A percentile compares a stretch with the other conserved stretches of the same genome.
Conservation (phyloP, 2,329 filamentous ascomycete genomes). For the Tolypocladium endophyticum region DNA sequence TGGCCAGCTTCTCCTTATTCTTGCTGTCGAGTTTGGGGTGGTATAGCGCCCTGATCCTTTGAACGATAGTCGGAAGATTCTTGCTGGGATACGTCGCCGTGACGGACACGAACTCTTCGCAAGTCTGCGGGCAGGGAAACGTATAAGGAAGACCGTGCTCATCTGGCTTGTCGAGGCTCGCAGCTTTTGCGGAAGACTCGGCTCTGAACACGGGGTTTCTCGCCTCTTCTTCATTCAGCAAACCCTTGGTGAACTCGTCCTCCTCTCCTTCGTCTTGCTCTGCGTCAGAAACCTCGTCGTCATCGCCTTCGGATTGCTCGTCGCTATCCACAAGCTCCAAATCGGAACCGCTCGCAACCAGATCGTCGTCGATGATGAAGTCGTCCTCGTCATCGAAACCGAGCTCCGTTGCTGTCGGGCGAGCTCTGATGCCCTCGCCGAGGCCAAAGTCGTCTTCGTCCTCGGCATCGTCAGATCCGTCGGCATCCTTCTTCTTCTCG, state of each 20-base stretch:
- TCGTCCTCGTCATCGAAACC: conserved; percentile 91
- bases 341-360: conserved; percentile 73
- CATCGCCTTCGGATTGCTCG: conserved; percentile 38
- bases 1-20: conserved; percentile 73
- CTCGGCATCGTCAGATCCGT: conserved; percentile 22
- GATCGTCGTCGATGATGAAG: conserved; percentile 80
- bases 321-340: conserved; percentile 47
- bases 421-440: conserved; percentile 46
- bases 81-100: conserved; percentile 49
- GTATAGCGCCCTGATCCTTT: conserved; percentile 84
- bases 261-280: conserved; percentile 35
- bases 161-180: conserved; percentile 26
- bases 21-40: conserved; percentile 75
- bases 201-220: conserved; percentile 40
- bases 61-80: conserved; percentile 68
- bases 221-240: conserved; percentile 49
- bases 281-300: conserved; percentile 30
- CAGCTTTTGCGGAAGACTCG: conserved; percentile 29
- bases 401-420: conserved; percentile 48
- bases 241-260: conserved; percentile 62
- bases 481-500: conserved; percentile 26
- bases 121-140: conserved; percentile 72
- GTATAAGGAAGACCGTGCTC: conserved; percentile 64
- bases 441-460: conserved; percentile 45
- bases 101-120: conserved; percentile 62